A percentile compares a stretch with the other conserved stretches of the same genome.
These are phyloP conservation scores for Floccularia luteovirens DNA, from an alignment of 768 basidiomycete species.

Conservation along the genomic window DNA sequence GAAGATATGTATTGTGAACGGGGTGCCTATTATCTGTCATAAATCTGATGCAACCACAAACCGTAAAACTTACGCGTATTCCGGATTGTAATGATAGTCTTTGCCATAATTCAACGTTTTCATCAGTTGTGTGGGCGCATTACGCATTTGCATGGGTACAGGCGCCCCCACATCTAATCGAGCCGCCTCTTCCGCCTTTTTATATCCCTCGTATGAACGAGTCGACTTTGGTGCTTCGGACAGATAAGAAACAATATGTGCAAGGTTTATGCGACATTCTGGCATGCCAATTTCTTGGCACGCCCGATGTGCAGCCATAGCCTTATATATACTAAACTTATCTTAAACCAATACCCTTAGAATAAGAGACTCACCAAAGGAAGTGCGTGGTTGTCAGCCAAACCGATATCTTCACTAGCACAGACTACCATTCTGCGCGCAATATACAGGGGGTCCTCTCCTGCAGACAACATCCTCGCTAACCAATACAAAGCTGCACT, in stretches of 20 bases:
- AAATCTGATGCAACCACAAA: background rate
- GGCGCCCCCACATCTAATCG: slow-evolving; percentile 41
- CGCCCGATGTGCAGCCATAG: slow-evolving; percentile 53
- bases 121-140: slow-evolving; percentile 71
- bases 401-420: slow-evolving; percentile 81
- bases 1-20: slow-evolving; percentile 57
- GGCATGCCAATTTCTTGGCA: slow-evolving; percentile 76
- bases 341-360: background rate
- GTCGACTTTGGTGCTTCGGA: slow-evolving; percentile 82
- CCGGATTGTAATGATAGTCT: slow-evolving; percentile 59
- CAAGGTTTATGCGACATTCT: slow-evolving; percentile 71
- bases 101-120: slow-evolving; percentile 62
- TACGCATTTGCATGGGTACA: slow-evolving; percentile 69
- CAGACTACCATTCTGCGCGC: slow-evolving; percentile 70
- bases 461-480: slow-evolving; percentile 73
- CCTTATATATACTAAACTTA: slow-evolving; percentile 26
- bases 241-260: slow-evolving; percentile 72
- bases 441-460: slow-evolving; percentile 77
- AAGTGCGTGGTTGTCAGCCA: slow-evolving; percentile 72
- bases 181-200: slow-evolving; percentile 56
- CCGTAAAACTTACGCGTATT: slow-evolving; percentile 32
- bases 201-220: slow-evolving; percentile 73
- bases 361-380: slow-evolving; percentile 44
- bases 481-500: slow-evolving; percentile 85
- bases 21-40: slow-evolving; percentile 40